Conservation (phyloP, 73 alveolate genomes). For the Paramecium primaurelia region DNA sequence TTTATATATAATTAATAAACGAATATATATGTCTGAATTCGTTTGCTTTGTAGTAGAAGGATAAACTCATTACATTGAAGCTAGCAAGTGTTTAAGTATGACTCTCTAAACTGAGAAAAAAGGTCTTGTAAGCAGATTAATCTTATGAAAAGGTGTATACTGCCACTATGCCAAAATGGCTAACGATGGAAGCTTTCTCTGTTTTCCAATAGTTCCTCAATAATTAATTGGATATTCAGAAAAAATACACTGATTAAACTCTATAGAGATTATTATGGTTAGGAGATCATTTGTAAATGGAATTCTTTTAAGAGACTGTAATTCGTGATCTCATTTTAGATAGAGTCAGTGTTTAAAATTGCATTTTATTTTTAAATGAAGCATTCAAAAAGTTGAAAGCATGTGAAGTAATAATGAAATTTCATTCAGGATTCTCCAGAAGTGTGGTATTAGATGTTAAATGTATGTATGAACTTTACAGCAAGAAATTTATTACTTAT, state of each 20-base stretch:
- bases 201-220: conserved; percentile 33
- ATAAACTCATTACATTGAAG: not conserved
- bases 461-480: conserved; percentile 56
- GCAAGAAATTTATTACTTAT: conserved; percentile 54
- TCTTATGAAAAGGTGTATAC: conserved; percentile 12
- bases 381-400: conserved; percentile 63
- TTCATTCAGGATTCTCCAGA: conserved; percentile 41
- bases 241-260: conserved; percentile 44
- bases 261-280: conserved; percentile 52
- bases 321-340: conserved; percentile 51
- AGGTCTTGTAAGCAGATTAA: not conserved
- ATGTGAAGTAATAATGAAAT: conserved; percentile 12
- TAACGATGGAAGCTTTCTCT: conserved; percentile 45
- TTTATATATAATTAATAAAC: not conserved
- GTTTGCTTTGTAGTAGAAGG: conserved; percentile 38
- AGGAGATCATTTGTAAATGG: conserved; percentile 59
- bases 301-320: conserved; percentile 43
- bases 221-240: not conserved
- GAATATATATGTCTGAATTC: conserved; percentile 42
- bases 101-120: not conserved
- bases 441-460: conserved; percentile 57
- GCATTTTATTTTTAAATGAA: conserved; percentile 55
- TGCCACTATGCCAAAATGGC: conserved; percentile 58
- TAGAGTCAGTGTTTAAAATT: conserved; percentile 35
- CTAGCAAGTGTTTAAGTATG: not conserved